Conservation (phyloP, 2,329 filamentous ascomycete species). For the Leptographium radiaticola region DNA sequence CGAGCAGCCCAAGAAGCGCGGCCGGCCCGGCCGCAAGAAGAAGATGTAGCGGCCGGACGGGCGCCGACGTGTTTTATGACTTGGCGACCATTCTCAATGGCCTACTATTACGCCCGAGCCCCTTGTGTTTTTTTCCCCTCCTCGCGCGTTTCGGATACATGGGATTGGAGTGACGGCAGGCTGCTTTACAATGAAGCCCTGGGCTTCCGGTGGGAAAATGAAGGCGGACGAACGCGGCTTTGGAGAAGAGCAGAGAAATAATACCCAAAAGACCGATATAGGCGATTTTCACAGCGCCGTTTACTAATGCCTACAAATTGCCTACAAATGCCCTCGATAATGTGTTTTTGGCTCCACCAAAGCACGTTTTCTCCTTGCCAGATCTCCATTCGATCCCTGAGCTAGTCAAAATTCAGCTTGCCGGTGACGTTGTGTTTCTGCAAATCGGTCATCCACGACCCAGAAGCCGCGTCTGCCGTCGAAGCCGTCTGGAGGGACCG, state of each 20-base stretch:
- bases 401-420: neutral
- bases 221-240: neutral
- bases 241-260: neutral
- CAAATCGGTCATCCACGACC: no score
- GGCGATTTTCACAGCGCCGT: neutral
- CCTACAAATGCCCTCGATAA: no score
- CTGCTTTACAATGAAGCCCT: neutral
- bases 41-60: slow-evolving; percentile 19
- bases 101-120: neutral
- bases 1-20: slow-evolving; percentile 18
- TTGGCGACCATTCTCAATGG: neutral
- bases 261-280: neutral
- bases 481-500: no score
- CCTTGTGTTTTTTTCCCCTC: neutral
- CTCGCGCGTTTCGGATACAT: neutral
- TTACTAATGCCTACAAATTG: no score
- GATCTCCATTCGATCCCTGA: neutral
- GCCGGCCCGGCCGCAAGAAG: slow-evolving; percentile 31
- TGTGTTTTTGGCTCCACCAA: neutral
- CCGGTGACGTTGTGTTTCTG: neutral
- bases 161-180: neutral
- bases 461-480: no score
- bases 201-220: neutral
- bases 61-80: neutral
- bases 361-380: neutral